Base-by-base conservation (phyloP, 805 yeast species). In the Monosporozyma yasuniensis region DNA sequence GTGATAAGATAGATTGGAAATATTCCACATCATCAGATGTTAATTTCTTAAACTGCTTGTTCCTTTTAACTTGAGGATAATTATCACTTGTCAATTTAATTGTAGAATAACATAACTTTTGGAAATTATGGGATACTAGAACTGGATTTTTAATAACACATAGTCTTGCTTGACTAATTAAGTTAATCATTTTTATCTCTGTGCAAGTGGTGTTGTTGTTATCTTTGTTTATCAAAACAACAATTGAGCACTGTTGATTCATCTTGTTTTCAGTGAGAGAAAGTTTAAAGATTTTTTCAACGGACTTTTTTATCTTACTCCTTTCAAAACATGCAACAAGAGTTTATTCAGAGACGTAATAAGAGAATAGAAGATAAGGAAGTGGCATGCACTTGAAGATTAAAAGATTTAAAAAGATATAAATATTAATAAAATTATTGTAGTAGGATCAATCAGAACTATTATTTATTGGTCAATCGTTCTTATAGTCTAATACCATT, bases 31-130 rank as follows among this genome's bases (percentile, higher is more conserved):
- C 95, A 6, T 68, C 71, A 0, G 71, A 69, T 1, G 74, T 74
- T 12, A 90, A 66, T 43, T 66, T 63, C 53, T 80, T 80, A 67
- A 65, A 88, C 11, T 63, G 61, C 0, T 72, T 62, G 54, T 78
- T 68, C 54, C 89, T 72, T 50, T 73, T 60, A 21, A 85, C 76
- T 28, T 72, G 67, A 32, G 84, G 77, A 62, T 88, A 88, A 3
- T 83, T 71, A 46, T 85, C 91, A 1, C 83, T 74, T 0, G 96
- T 88, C 38, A 87, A 70, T 47, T 64, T 56, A 49, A 47, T 10
- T n/a, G 49, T 30, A 5, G 46, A 30, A 41, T 41, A 47, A 34
- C 42, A 39, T 4, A 39, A 39, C 16, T 12, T 19, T 39, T 39
- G 42, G 16, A 39, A 21, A 21, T 9, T 11, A 4, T 32, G n/a